Conservation (phyloP, 1,284 basidiomycete genomes). For the Rugosomyces carneus region DNA sequence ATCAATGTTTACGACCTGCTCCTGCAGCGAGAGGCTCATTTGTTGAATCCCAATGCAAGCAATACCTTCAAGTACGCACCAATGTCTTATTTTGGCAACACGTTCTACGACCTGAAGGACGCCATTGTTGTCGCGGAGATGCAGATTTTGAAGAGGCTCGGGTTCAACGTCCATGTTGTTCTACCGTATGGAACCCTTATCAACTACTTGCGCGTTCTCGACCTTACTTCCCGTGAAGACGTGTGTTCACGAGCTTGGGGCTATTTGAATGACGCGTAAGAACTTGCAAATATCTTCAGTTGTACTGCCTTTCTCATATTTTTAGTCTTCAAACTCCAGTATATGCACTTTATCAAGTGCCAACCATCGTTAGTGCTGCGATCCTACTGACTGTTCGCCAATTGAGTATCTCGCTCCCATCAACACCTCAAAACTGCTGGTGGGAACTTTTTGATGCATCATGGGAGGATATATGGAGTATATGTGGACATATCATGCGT, state of each 20-base stretch:
- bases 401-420: constrained; percentile 67
- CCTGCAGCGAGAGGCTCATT: constrained; percentile 54
- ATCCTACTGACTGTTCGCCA: constrained; percentile 74
- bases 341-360: constrained; percentile 83
- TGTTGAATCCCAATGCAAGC: constrained; percentile 25
- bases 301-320: constrained; percentile 6
- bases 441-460: constrained; percentile 85
- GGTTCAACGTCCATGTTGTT: constrained; percentile 85
- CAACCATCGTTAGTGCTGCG: constrained; percentile 82
- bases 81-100: constrained; percentile 80
- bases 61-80: constrained; percentile 67
- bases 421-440: constrained; percentile 65
- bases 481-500: constrained; percentile 75
- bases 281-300: constrained; percentile 12
- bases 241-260: constrained; percentile 82
- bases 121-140: constrained; percentile 92
- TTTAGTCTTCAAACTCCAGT: constrained; percentile 84
- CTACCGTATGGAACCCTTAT: constrained; percentile 93
- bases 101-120: constrained; percentile 86
- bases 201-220: constrained; percentile 91
- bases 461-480: constrained; percentile 80
- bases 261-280: constrained; percentile 87
- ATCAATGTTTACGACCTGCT: constrained; percentile 93
- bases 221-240: constrained; percentile 64
- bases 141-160: constrained; percentile 93